Evolutionary conservation across 2,329 filamentous ascomycete species (phyloP), one percentile per base, ranked within the genome.

Genomic region (Fusarium illudens): DNA sequence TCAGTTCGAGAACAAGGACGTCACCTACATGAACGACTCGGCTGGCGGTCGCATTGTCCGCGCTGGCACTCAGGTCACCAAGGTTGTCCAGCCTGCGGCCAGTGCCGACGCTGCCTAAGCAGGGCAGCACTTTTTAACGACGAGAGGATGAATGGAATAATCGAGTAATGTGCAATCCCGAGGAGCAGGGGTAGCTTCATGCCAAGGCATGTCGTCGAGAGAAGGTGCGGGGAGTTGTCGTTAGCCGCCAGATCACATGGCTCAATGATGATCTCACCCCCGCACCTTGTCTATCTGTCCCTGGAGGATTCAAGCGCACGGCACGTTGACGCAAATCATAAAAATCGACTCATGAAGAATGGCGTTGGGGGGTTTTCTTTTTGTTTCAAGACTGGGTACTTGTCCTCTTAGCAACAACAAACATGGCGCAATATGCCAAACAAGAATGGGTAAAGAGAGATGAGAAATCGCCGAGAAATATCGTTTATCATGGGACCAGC

Each of bases 11-110:
- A 93, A 92, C 84, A 94, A 95, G 84, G 92, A 94, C 73, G 86
- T 92, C 60, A 88, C 90, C 61, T 90, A 91, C 71, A 87, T 93
- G 78, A 94, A 92, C 78, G 94, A 97, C 77, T 91, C 89, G 15
- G 84, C 88, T 56, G 94, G 94, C 52, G 87, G 93, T 79, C 90
- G 92, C 68, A 94, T 97, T 72, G 88, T 96, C 75, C 91, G 94
- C 68, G 94, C 94, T 70, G 94, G 94, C 56, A 85, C 89, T 74
- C 94, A 97, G 82, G 87, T 92, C 62, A 97, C 94, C 72, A 93
- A 93, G 81, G 88, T 96, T 53, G 83, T 89, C 19, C 89, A 93
- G 78, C 93, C 94, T 44, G 88, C 92, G 58, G 89, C 90, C 67
- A 94, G 90, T 73, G 94, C 94, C 62, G 93, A 93, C 80, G 93